Evolutionary conservation across 2,329 filamentous ascomycete species (phyloP).

Genomic region (Elsinoe arachidis): DNA sequence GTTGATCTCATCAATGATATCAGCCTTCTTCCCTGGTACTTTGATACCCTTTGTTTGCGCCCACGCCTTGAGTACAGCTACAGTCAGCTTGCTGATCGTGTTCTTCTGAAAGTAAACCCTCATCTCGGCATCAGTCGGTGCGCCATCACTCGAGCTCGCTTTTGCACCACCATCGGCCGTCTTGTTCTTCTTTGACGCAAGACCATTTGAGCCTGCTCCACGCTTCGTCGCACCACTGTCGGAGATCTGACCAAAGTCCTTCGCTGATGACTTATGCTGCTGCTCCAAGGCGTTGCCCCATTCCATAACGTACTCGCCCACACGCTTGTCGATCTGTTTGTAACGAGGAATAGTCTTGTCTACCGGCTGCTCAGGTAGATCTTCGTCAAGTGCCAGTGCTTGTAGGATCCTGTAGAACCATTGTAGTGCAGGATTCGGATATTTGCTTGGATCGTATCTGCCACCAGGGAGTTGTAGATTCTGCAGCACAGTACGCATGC

Average conservation of each 20-base stretch:
- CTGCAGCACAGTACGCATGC: slow-evolving; percentile 74
- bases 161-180: slow-evolving; percentile 21
- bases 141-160: slow-evolving; percentile 22
- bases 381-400: slow-evolving; percentile 82
- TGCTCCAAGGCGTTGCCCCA: slow-evolving; percentile 64
- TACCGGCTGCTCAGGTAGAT: slow-evolving; percentile 62
- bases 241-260: slow-evolving; percentile 29
- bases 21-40: slow-evolving; percentile 25
- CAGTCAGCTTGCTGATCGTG: slow-evolving; percentile 33
- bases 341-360: slow-evolving; percentile 81
- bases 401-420: slow-evolving; percentile 97
- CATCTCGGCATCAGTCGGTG: slow-evolving; percentile 38
- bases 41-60: slow-evolving; percentile 22
- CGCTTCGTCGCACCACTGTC: slow-evolving; percentile 28
- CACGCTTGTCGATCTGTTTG: slow-evolving; percentile 81
- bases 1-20: slow-evolving; percentile 28
- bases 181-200: slow-evolving; percentile 38
- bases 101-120: slow-evolving; percentile 35
- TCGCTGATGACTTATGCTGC: slow-evolving; percentile 41
- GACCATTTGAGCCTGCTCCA: slow-evolving; percentile 13
- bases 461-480: slow-evolving; percentile 83
- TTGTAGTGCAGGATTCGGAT: slow-evolving; percentile 77
- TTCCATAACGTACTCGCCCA: slow-evolving; percentile 66
- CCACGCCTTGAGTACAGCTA: slow-evolving; percentile 28
- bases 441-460: slow-evolving; percentile 73